Base-by-base conservation (phyloP, 1,284 basidiomycete species). In the Fomitopsis palustris region DNA sequence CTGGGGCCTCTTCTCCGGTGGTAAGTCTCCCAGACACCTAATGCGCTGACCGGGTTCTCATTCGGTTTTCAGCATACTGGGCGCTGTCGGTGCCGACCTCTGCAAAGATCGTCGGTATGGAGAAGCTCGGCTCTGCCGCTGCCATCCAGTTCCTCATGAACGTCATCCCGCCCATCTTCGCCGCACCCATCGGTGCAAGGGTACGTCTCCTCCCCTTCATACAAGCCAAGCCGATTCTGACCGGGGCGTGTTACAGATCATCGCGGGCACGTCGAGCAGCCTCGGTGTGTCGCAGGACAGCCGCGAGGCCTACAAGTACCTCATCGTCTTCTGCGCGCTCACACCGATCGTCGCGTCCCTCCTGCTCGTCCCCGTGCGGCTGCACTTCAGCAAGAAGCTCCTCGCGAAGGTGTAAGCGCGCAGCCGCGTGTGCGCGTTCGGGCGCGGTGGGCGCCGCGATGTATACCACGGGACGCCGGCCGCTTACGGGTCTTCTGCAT, bases 121-220 rank as follows among this genome's bases (percentile, higher is more conserved):
- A 59, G 45, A 45, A 45, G 19, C 57, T 59, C 43, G 57, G 57
- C 4, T 59, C 57, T 3, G 57, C 57, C 33, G 57, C 47, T 2
- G 57, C 57, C 8, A 59, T 59, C 27, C 57, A 59, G 53, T 59
- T 59, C 45, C 45, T 59, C 23, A 59, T 55, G 57, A 59, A 59
- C 53, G 57, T 59, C 37, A 59, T 59, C 33, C 57, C 57, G 21
- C 57, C 57, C 35, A 59, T 59, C 23, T 59, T 59, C 45, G 57
- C 57, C 14, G 53, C 54, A 23, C 57, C 57, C 31, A 59, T 59
- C 43, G 57, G 57, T 35, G 49, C 49, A 19, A n/a, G 49, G 31
- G 49, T 52, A 17, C 31, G 49, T 52, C n/a, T n/a, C 19, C 2
- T 23, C 17, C 43, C 4, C 43, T 5, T 5, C 14, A 21, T 3